phyloP scores from a whole-genome alignment of 1,284 basidiomycete species.

The Chiua sp. region DNA sequence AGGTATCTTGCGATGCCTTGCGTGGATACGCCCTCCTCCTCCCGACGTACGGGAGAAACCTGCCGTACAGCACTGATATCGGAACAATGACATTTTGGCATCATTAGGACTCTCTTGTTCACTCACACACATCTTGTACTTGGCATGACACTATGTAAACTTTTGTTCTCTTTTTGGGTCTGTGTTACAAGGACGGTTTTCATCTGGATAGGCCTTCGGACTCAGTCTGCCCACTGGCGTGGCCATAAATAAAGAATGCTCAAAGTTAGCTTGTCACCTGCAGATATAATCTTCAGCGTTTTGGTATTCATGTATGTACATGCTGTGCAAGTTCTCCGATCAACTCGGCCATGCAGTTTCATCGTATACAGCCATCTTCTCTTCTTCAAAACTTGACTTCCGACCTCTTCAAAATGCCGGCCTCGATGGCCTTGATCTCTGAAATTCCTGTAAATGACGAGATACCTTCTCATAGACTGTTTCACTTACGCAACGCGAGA shows the following conservation, averaged over 20 bases:
- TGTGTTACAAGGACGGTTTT: background rate
- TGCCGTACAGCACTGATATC: background rate
- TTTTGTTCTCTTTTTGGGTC: background rate
- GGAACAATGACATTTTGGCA: background rate
- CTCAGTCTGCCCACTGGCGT: too few relatives aligned
- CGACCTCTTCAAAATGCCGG: conserved; percentile 30
- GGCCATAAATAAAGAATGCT: background rate
- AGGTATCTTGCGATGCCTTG: conserved; percentile 16
- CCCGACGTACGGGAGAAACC: conserved; percentile 18
- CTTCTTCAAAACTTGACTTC: conserved; percentile 28
- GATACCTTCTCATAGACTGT: background rate
- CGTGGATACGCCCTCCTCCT: conserved; percentile 14
- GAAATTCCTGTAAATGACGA: conserved; percentile 1
- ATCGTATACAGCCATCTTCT: background rate
- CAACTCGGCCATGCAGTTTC: background rate
- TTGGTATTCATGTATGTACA: too few relatives aligned
- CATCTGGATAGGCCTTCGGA: background rate
- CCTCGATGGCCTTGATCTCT: conserved; percentile 41
- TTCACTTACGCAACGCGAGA: conserved; percentile 43
- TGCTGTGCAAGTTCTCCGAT: too few relatives aligned
- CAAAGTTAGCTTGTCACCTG: background rate
- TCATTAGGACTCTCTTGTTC: background rate
- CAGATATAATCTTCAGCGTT: too few relatives aligned
- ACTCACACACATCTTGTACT: background rate
- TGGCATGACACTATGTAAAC: conserved; percentile 12